Evolutionary conservation across 768 basidiomycete genomes (phyloP), one percentile per base, ranked within the genome.

Genomic region (Xanthoconium stramineum): DNA sequence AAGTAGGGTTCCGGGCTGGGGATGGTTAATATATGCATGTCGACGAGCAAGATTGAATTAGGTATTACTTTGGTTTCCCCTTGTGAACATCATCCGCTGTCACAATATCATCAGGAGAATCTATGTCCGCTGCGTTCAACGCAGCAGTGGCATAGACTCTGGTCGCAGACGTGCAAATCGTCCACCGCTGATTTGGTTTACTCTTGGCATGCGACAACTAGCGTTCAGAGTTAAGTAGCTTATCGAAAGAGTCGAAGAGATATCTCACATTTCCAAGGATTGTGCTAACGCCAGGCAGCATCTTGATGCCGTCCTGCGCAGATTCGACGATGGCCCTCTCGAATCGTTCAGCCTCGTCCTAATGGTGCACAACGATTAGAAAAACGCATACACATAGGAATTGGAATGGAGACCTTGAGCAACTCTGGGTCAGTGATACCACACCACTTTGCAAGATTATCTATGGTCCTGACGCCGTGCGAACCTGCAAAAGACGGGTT

Each of bases 111-210:
- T 88, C 85, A 5, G 90, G 88, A 13, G 79, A 67, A n/a, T 83
- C 81, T 50, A 95, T 78, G 3, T 79, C 81, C 47, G 87, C 84
- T 24, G 82, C 80, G 17, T 71, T 72, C 48, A 96, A 77, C 11
- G 93, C 92, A 32, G 83, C 78, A 3, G 78, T 69, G 14, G 93
- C 93, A 69, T 97, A 96, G 19, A 63, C 69, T 46, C 78, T 79
- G 17, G 93, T 94, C 0, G 94, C 92, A 67, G 87, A 85, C 33
- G 94, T 95, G 71, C 91, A 91, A 62, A 97, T 88, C 0, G 91
- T 86, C 91, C 92, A 97, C 29, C 77, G 77, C 19, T 89, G 86
- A 17, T 82, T 81, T 9, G 86, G 82, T 11, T 63, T 59, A 44
- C 60, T 64, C 52, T 57, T 64, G 32, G 62, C 67, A 0, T 61